These are phyloP conservation scores for Isoetes engelmannii DNA, from an alignment of 83 land plant species.

Conservation along the genomic window DNA sequence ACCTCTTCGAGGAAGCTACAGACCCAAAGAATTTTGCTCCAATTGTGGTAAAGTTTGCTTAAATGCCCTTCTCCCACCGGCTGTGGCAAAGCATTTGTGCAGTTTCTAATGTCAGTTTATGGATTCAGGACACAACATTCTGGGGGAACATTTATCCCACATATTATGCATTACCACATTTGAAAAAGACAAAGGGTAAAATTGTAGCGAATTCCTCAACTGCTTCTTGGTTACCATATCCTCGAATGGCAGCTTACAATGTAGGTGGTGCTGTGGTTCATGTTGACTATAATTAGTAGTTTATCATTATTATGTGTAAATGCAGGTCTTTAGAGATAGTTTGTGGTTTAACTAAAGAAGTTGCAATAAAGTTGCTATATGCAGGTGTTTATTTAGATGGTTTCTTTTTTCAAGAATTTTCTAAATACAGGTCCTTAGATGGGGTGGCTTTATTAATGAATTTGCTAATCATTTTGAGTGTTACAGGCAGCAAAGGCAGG, in stretches of 20 bases:
- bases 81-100: too few relatives aligned
- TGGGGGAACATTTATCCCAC: slow-evolving; percentile 93
- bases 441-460: neutral
- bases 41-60: slow-evolving; percentile 38
- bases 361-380: neutral
- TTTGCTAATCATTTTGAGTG: neutral
- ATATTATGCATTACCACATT: slow-evolving; percentile 67
- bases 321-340: neutral
- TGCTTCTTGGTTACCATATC: slow-evolving; percentile 72
- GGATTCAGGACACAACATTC: slow-evolving; percentile 66
- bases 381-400: too few relatives aligned
- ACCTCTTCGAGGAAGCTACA: slow-evolving; percentile 62
- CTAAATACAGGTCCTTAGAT: neutral
- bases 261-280: slow-evolving; percentile 33
- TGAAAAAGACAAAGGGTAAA: slow-evolving; percentile 53
- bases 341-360: too few relatives aligned
- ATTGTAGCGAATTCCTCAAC: slow-evolving; percentile 73
- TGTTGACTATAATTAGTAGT: neutral
- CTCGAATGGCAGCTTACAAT: slow-evolving; percentile 77
- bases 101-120: too few relatives aligned
- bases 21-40: slow-evolving; percentile 52
- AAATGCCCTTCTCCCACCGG: neutral
- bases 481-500: slow-evolving; percentile 87
- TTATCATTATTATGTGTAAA: neutral
- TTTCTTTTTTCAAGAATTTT: too few relatives aligned